Base-by-base conservation (phyloP, 441 rosid genomes). In the Lepidium campestre region DNA sequence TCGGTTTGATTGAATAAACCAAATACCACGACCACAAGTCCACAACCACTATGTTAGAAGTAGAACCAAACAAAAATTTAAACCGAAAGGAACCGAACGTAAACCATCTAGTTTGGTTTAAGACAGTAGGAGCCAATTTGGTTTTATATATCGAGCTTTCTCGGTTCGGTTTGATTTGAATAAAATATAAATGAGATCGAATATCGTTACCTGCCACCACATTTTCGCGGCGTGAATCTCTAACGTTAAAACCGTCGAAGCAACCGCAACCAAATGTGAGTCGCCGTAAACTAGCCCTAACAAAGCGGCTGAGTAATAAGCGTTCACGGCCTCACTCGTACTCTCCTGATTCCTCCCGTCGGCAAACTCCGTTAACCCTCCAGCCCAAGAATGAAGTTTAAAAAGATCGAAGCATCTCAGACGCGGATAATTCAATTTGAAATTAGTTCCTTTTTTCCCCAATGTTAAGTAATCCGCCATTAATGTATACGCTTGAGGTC, bases 261-360 rank as follows among this genome's bases (percentile, higher is more conserved):
- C 99, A 1, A 49, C 54, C 20, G 95, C 78, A 4, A 86, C 83
- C 2, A 93, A 84, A 58, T 91, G 90, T 1, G 89, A 74, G 68
- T 93, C 99, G 6, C 96, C 96, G 54, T 91, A 93, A 52, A 97
- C 96, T 71, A 91, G 72, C 42, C 99, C 97, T 81, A 93, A 77
- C 57, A 93, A 79, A 36, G 99, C 92, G 0, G 96, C 93, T 0
- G 97, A 87, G 73, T 91, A 93, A 75, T 89, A 93, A 1, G 85
- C 97, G 31, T 89, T 91, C 62, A 91, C 88, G 3, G 99, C 97
- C 76, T 93, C 99, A 14, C 96, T 85, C 1, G 99, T 86, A 79
- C 93, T 93, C 78, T 93, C 96, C 34, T 93, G 96, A 65, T 93
- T 85, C 79, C 99, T 68, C 34, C 99, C 97, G 67, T 93, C 97